Evolutionary conservation across 768 basidiomycete species (phyloP), one percentile per base, ranked within the genome.

Genomic region (Piloderma croceum): DNA sequence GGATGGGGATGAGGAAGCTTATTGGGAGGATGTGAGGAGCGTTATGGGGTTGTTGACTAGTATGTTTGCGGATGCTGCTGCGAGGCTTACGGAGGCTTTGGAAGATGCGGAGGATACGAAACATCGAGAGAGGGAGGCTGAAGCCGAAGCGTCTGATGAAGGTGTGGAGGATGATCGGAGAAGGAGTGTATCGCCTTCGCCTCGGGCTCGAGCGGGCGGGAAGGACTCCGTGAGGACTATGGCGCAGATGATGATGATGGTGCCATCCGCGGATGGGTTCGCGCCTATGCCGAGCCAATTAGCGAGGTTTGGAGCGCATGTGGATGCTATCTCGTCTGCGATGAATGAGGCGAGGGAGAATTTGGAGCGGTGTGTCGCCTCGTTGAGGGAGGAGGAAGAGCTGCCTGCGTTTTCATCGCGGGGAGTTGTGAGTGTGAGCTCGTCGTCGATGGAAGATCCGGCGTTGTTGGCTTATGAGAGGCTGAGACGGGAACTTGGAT

Each of bases 1-100:
- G 41, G 80, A 81, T 34, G 77, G 76, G 35, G 83, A 81, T 24
- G 83, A 86, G 46, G 80, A 81, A 37, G 67, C 70, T 5, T 91
- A 91, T 49, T 91, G 88, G 88, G 88, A 90, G 49, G 81, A 90
- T 50, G 86, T 86, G 21, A 73, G 82, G 11, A 77, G 80, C 20
- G 77, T 91, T 36, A 81, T 89, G 70, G 69, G 67, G 10, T 57
- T 90, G 10, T 59, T 90, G 44, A 82, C 81, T 6, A 78, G 70
- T 29, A 72, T 84, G 7, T 68, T 90, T 24, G 67, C 69, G 3
- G 86, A 89, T 47, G 74, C 82, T 2, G 70, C 80, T 2, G 64
- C 77, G 6, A 63, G 80, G 20, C 68, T 91, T 4, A 59, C 68
- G 1, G 79, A 79, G 24, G 82, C 79, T 1, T 62, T 90, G 20